These are phyloP conservation scores for Paecilomyces formosus DNA, from an alignment of 2,329 filamentous ascomycete species.

Conservation along the genomic window DNA sequence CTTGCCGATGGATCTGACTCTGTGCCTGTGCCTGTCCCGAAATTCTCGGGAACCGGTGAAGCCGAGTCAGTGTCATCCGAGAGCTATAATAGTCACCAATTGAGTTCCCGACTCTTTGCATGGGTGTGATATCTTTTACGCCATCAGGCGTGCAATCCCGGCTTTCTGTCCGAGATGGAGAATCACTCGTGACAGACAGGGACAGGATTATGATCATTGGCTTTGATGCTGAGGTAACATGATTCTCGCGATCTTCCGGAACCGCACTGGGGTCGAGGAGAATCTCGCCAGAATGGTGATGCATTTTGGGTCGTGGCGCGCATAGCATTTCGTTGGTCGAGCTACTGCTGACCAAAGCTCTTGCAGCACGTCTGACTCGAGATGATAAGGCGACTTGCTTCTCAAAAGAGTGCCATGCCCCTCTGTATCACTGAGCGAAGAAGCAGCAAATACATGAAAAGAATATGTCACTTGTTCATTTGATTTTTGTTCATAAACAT, in stretches of 20 bases:
- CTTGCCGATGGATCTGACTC: background rate
- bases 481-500: background rate
- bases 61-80: background rate
- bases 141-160: background rate
- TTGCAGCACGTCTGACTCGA: background rate
- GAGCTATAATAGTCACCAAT: background rate
- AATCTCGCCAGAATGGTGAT: background rate
- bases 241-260: background rate
- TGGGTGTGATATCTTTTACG: background rate
- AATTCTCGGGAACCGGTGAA: background rate
- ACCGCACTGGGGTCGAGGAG: background rate
- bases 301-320: background rate
- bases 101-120: background rate
- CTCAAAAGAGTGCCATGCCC: background rate
- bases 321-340: background rate
- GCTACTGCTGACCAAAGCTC: background rate
- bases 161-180: background rate
- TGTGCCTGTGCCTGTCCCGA: background rate
- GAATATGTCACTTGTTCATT: background rate
- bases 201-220: background rate
- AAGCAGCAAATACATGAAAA: background rate
- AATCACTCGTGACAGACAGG: background rate
- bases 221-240: background rate
- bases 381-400: background rate
- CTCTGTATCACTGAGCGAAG: background rate